Evolutionary conservation across 2,329 filamentous ascomycete species (phyloP), one percentile per base, ranked within the genome.

Genomic region (Talaromyces rugulosus): DNA sequence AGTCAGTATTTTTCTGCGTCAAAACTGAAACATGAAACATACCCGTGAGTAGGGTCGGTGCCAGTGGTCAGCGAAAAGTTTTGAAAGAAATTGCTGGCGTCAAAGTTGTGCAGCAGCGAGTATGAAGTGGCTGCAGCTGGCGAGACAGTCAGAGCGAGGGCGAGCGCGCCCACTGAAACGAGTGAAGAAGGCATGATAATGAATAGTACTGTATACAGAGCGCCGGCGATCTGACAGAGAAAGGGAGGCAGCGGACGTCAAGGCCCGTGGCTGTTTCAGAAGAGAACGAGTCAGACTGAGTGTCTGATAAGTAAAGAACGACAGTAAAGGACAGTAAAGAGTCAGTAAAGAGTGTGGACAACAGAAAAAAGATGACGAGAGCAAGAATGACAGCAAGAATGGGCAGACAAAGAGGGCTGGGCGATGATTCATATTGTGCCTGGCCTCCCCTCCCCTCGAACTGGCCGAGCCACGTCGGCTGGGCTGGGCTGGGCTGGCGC

Each of bases 51-150:
- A 1, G 82, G 81, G 66, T 83, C 82, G 2, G 74, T 58, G 1
- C 74, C 75, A 5, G 75, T 77, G 65, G 77, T 81, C 70, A 83
- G 82, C 56, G 80, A 74, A 68, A 83, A 84, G 60, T 77, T 74
- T 33, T 78, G 71, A 65, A 83, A 80, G 72, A 84, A 84, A 60
- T 74, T 73, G 27, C 77, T 69, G 5, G 79, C 79, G 11, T 77
- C 72, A 70, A 81, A 81, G 57, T 71, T 73, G 61, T 81, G 72
- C 9, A 74, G 67, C 52, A 81, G 70, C 42, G 70, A 66, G 64
- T 80, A 80, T 61, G 65, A 70, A n/a, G 69, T 64, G 42, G 62
- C 56, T 44, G 70, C 66, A 12, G 71, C 64, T 51, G 70, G 64
- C 52, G 74, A 61, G n/a, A 68, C 66, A 40, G 71, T 62, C 23